phyloP scores from a whole-genome alignment of 2,329 filamentous ascomycete genomes.

The Polytolypa hystricis region DNA sequence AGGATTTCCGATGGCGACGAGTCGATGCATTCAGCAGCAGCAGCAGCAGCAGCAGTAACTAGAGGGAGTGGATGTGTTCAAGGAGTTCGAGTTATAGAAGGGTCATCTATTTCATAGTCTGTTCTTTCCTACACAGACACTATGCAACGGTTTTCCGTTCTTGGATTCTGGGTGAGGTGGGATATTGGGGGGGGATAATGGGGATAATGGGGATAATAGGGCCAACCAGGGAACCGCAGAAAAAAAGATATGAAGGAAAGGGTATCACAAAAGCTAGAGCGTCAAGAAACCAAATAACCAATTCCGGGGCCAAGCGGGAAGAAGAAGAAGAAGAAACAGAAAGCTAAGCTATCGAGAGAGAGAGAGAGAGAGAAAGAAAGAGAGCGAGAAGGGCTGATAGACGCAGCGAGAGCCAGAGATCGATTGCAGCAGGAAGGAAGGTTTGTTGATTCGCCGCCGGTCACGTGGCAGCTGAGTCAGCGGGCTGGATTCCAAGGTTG shows the following conservation, averaged over 20 bases:
- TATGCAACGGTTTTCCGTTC: too few species aligned
- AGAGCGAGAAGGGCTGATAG: constrained; percentile 1
- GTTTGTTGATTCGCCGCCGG: not conserved
- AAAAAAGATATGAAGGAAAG: constrained; percentile 9
- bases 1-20: too few species aligned
- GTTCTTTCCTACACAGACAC: too few species aligned
- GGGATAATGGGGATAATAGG: constrained; percentile 8
- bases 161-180: too few species aligned
- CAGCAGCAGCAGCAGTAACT: too few species aligned
- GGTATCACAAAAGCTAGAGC: constrained; percentile 14
- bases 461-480: not conserved
- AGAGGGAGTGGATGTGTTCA: too few species aligned
- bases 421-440: not conserved
- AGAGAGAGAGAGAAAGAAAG: constrained; percentile 2
- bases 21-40: too few species aligned
- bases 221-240: constrained; percentile 8
- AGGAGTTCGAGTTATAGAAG: too few species aligned
- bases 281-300: not conserved
- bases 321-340: not conserved
- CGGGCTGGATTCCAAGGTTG: too few species aligned
- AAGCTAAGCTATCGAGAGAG: not conserved
- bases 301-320: not conserved
- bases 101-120: too few species aligned
- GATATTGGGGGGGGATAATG: constrained; percentile 14
- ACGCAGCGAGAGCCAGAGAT: not conserved